Evolutionary conservation across 2,329 filamentous ascomycete species (phyloP).

Genomic region (Penicillium sp.): DNA sequence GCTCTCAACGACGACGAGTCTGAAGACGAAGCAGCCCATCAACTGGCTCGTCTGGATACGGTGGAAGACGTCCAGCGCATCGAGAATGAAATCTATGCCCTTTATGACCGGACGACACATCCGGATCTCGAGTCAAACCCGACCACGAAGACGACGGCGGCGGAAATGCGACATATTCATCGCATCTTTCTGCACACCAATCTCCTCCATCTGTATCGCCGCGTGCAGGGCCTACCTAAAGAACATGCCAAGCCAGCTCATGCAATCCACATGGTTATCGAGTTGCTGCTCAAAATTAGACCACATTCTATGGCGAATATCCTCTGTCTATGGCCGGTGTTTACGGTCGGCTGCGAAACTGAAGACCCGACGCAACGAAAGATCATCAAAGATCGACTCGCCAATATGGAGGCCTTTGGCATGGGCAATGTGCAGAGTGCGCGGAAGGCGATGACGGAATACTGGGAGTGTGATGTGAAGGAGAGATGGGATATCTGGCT

Average conservation of each 20-base stretch:
- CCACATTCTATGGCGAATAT: conserved; percentile 10
- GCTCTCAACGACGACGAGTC: conserved; percentile 5
- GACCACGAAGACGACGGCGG: conserved; percentile 2
- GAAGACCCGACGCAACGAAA: conserved; percentile 8
- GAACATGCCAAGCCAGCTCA: conserved; percentile 12
- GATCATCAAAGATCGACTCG: conserved; percentile 6
- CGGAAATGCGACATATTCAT: conserved; percentile 12
- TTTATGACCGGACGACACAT: conserved; percentile 11
- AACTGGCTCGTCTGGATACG: background rate
- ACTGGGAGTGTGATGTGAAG: conserved; percentile 11
- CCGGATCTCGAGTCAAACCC: conserved; percentile 5
- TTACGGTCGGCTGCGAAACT: conserved; percentile 13
- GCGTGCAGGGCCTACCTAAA: conserved; percentile 11
- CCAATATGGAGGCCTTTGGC: conserved; percentile 10
- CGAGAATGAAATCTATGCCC: conserved; percentile 11
- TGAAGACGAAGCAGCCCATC: conserved; percentile 7
- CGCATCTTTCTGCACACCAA: conserved; percentile 10
- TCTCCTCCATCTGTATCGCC: conserved; percentile 10
- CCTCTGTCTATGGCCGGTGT: conserved; percentile 10
- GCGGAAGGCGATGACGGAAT: conserved; percentile 12
- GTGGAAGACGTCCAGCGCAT: conserved; percentile 3
- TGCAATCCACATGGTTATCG: conserved; percentile 13
- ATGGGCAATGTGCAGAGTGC: conserved; percentile 15
- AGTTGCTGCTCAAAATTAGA: conserved; percentile 11
- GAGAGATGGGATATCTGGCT: conserved; percentile 15